Conservation (phyloP, 106 monocot genomes). For the Hemerocallis citrina region DNA sequence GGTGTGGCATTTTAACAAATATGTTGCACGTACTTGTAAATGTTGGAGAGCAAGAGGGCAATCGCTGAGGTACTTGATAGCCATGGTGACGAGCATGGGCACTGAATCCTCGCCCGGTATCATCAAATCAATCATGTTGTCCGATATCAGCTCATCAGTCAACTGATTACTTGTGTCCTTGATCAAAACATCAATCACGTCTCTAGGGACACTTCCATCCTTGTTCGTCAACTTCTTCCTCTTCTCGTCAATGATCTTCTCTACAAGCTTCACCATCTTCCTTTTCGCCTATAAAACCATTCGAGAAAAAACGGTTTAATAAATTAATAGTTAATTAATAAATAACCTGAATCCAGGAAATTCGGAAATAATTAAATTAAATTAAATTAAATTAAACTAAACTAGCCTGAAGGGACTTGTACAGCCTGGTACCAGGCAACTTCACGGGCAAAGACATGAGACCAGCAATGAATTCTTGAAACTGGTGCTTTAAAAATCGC, state of each 20-base stretch:
- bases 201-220: conserved; percentile 12
- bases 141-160: conserved; percentile 75
- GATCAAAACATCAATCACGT: conserved; percentile 68
- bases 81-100: conserved; percentile 67
- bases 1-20: too few species aligned
- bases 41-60: conserved; percentile 62
- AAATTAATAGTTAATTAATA: neutral
- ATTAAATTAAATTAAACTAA: too few species aligned
- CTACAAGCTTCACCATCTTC: conserved; percentile 60
- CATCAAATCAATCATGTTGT: conserved; percentile 93
- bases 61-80: conserved; percentile 80
- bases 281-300: conserved; percentile 29
- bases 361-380: too few species aligned
- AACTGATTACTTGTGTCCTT: conserved; percentile 43
- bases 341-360: neutral
- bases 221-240: conserved; percentile 15
- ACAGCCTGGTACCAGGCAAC: conserved; percentile 66
- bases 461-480: conserved; percentile 83
- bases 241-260: conserved; percentile 52
- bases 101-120: conserved; percentile 95
- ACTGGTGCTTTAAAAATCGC: conserved; percentile 64
- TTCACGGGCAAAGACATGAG: conserved; percentile 85
- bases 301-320: too few species aligned
- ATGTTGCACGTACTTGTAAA: conserved; percentile 38
- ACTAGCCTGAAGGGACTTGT: conserved; percentile 65